Percentiles rank a stretch among this genome's conserved stretches.
Conservation (phyloP, 176 grass and related monocot genomes). For the Thalia dealbata region DNA sequence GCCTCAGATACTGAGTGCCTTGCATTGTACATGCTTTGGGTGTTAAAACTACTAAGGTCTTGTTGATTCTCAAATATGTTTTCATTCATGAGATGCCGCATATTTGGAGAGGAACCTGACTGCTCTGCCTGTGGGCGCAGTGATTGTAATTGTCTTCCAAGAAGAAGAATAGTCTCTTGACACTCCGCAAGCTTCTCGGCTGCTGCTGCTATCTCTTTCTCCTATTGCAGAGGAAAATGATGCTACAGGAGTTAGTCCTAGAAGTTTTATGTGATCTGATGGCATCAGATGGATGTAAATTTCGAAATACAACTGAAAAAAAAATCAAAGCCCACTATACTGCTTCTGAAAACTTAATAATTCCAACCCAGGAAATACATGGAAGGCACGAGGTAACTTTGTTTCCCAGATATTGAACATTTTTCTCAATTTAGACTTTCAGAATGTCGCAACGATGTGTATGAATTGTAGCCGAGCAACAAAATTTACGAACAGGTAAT, state of each 20-base stretch:
- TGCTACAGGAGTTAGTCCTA: slow-evolving; percentile 2
- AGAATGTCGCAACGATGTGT: too few relatives aligned
- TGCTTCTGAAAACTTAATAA: too few relatives aligned
- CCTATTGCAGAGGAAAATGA: slow-evolving; percentile 35
- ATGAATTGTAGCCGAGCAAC: too few relatives aligned
- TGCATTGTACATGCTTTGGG: slow-evolving; percentile 26
- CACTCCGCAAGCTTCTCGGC: slow-evolving; percentile 93
- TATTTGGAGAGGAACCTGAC: slow-evolving; percentile 43
- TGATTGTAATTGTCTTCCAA: slow-evolving; percentile 81
- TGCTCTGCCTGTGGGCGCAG: slow-evolving; percentile 62
- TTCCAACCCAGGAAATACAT: too few relatives aligned
- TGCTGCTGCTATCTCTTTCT: slow-evolving; percentile 72
- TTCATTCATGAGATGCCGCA: slow-evolving; percentile 30
- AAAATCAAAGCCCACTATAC: too few relatives aligned
- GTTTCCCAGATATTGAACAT: too few relatives aligned
- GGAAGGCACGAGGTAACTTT: not conserved
- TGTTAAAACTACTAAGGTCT: slow-evolving; percentile 23
- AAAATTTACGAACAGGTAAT: too few relatives aligned
- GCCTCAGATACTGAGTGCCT: slow-evolving; percentile 33
- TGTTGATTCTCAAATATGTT: slow-evolving; percentile 39
- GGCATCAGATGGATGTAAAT: too few relatives aligned
- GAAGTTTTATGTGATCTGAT: not conserved
- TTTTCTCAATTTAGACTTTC: too few relatives aligned
- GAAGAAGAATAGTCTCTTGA: slow-evolving; percentile 89
- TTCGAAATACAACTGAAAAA: too few relatives aligned